Conservation (phyloP, 352 stramenopile species). For the Phytopythium boreale region DNA sequence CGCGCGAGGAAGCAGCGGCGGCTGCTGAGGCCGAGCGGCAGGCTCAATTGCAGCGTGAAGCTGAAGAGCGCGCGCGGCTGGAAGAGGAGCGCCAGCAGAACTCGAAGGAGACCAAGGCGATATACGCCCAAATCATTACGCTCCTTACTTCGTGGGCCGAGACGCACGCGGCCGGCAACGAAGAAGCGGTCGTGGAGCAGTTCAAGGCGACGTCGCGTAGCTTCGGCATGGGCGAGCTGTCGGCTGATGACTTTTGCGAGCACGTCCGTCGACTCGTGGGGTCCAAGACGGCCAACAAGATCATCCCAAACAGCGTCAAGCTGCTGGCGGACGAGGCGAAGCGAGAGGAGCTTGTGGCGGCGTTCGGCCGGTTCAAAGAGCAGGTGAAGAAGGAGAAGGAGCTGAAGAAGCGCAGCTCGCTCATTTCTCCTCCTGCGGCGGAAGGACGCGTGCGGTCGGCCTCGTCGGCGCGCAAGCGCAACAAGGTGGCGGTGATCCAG, state of each 20-base stretch:
- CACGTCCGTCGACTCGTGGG: conserved; percentile 65
- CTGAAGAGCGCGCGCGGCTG: conserved; percentile 45
- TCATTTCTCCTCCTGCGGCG: conserved; percentile 22
- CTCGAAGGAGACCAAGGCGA: conserved; percentile 46
- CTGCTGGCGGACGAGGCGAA: conserved; percentile 60
- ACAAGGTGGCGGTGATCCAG: conserved; percentile 37
- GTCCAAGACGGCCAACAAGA: conserved; percentile 66
- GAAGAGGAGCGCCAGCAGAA: conserved; percentile 56
- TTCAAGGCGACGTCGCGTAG: conserved; percentile 58
- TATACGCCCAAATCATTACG: conserved; percentile 66
- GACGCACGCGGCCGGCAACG: conserved; percentile 46
- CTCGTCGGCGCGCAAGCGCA: conserved; percentile 43
- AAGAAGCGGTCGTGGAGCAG: conserved; percentile 46
- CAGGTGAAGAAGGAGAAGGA: conserved; percentile 77
- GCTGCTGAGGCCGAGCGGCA: conserved; percentile 48
- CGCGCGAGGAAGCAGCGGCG: conserved; percentile 34
- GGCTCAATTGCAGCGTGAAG: conserved; percentile 40
- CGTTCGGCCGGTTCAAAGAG: conserved; percentile 62
- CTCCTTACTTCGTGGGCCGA: conserved; percentile 61
- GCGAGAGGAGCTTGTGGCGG: conserved; percentile 42
- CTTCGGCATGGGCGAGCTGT: conserved; percentile 65
- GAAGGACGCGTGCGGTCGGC: conserved; percentile 26
- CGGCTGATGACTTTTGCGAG: conserved; percentile 69
- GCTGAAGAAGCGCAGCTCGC: conserved; percentile 54
- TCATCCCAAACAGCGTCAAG: conserved; percentile 74